phyloP scores from a whole-genome alignment of 2,329 filamentous ascomycete genomes.

The Neofusicoccum kwambonambiense region DNA sequence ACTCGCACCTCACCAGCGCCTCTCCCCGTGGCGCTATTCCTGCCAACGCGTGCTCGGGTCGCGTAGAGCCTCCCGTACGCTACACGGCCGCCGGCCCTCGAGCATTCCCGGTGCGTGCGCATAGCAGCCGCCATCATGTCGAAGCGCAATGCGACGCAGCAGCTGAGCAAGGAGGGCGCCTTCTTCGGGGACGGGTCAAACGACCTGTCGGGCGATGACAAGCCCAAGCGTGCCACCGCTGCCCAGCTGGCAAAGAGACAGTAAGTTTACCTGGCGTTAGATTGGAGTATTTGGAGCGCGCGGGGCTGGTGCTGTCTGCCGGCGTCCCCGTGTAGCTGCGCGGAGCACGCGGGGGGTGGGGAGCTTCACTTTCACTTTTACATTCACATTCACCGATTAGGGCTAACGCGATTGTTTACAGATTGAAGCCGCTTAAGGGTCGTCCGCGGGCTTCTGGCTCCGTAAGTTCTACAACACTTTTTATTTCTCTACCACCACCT shows the following conservation, averaged over 20 bases:
- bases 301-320: neutral
- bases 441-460: constrained; percentile 7
- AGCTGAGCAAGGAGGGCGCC: constrained; percentile 34
- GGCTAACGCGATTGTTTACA: constrained; percentile 2
- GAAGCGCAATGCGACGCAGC: constrained; percentile 39
- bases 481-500: neutral
- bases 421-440: constrained; percentile 17
- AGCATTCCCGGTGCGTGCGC: neutral
- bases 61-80: neutral
- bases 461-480: neutral
- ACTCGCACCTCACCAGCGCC: neutral
- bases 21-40: neutral
- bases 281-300: neutral
- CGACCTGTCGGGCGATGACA: constrained; percentile 43
- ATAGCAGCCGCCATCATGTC: constrained; percentile 30
- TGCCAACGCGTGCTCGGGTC: neutral
- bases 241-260: constrained; percentile 55
- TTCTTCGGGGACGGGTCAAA: constrained; percentile 29
- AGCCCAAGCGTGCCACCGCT: constrained; percentile 52
- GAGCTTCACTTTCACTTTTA: neutral
- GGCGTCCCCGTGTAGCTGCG: neutral
- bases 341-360: neutral
- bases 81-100: neutral
- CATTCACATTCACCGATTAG: neutral
- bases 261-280: constrained; percentile 44